Conservation (phyloP, 2,329 filamentous ascomycete genomes). For the Myrmaecium sp. region DNA sequence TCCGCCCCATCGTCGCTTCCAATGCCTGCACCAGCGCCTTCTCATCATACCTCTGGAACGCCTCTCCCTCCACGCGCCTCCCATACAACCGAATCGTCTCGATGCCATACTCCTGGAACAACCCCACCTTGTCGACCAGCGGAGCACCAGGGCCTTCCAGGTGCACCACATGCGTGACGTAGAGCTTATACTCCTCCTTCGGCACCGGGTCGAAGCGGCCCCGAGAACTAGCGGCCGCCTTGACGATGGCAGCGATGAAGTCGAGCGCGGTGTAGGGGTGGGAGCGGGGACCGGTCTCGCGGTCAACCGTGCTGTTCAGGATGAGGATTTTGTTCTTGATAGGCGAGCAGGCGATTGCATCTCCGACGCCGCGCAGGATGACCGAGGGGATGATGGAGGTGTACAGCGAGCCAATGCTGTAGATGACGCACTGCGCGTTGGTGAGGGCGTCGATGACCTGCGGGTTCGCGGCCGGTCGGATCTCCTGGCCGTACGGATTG, state of each 20-base stretch:
- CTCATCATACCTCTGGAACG: constrained; percentile 54
- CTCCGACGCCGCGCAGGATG: constrained; percentile 59
- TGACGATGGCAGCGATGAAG: constrained; percentile 65
- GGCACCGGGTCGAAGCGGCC: constrained; percentile 4
- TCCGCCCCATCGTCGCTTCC: constrained; percentile 56
- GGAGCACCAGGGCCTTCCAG: constrained; percentile 57
- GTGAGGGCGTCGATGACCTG: constrained; percentile 54
- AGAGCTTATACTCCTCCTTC: constrained; percentile 39
- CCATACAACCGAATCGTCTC: constrained; percentile 65
- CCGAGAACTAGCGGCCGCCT: constrained; percentile 30
- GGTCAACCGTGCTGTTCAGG: constrained; percentile 67
- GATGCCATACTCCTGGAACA: constrained; percentile 49
- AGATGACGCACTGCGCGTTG: constrained; percentile 54
- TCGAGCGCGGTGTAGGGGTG: constrained; percentile 56
- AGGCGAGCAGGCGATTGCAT: constrained; percentile 35
- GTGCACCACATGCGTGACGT: constrained; percentile 74
- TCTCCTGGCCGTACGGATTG: constrained; percentile 96
- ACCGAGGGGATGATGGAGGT: constrained; percentile 76
- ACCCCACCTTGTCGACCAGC: constrained; percentile 45
- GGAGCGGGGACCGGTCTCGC: constrained; percentile 61
- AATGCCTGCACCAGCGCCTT: constrained; percentile 58
- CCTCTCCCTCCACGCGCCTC: constrained; percentile 37
- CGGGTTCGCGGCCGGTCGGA: constrained; percentile 67
- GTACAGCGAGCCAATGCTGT: constrained; percentile 87
- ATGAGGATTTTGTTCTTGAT: constrained; percentile 63